These are phyloP conservation scores for Suillus sp. DNA, from an alignment of 768 basidiomycete genomes.

Conservation along the genomic window DNA sequence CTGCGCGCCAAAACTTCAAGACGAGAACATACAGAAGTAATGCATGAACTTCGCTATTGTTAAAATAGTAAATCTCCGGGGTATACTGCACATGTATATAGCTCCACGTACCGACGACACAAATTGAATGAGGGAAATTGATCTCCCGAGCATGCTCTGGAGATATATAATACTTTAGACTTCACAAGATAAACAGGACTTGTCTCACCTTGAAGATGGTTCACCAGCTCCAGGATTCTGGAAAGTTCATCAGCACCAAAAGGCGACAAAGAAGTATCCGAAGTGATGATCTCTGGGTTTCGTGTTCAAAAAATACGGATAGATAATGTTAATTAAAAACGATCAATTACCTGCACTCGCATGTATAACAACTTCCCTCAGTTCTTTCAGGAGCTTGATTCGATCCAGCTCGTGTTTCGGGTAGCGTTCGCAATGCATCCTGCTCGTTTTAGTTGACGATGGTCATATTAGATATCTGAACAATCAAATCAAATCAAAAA, in stretches of 20 bases:
- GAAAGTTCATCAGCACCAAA: conserved; percentile 13
- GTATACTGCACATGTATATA: not conserved
- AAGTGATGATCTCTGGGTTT: conserved; percentile 14
- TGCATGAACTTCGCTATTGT: conserved; percentile 45
- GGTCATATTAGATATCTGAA: not conserved
- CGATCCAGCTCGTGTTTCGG: conserved; percentile 7
- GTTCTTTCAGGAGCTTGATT: conserved; percentile 8
- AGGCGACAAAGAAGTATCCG: conserved; percentile 11
- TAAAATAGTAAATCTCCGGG: not conserved
- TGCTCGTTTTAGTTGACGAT: not conserved
- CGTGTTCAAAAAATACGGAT: conserved; percentile 7
- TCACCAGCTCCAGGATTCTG: conserved; percentile 14
- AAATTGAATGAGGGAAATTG: conserved; percentile 5
- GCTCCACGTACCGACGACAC: conserved; percentile 6
- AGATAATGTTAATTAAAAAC: no score
- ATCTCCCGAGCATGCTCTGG: conserved; percentile 5
- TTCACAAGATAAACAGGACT: not conserved
- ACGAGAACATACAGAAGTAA: conserved; percentile 38
- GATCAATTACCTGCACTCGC: conserved; percentile 24
- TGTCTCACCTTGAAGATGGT: conserved; percentile 14
- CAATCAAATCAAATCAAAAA: not conserved
- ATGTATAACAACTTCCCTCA: conserved; percentile 10
- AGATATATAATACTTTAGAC: not conserved
- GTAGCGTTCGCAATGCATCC: conserved; percentile 15
- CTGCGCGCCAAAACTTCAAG: not conserved